Evolutionary conservation across 306 rosid genomes (phyloP).

Genomic region (Cucumis melo): DNA sequence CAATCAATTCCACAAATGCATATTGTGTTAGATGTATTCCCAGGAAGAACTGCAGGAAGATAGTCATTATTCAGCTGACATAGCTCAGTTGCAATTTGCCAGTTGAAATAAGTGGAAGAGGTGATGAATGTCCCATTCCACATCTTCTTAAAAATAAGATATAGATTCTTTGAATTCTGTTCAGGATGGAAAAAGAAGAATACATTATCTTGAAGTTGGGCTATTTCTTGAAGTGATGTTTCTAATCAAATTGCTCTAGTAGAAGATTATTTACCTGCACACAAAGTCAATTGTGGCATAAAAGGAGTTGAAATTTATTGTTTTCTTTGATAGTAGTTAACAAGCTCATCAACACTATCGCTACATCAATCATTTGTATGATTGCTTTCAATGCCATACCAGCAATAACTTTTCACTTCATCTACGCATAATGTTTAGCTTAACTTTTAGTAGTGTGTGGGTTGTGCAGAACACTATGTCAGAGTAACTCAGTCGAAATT

Average conservation of each 20-base stretch:
- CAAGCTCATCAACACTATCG: background rate
- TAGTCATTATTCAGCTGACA: too few relatives aligned
- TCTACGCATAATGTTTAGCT: background rate
- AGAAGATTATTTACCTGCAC: background rate
- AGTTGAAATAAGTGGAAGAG: background rate
- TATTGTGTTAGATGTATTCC: background rate
- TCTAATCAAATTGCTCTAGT: background rate
- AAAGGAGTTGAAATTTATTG: background rate
- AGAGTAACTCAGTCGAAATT: constrained; percentile 12
- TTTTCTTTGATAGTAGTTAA: background rate
- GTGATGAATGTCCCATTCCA: background rate
- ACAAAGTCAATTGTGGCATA: background rate
- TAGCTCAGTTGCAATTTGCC: background rate
- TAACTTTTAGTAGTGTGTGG: constrained; percentile 6
- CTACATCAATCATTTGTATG: background rate
- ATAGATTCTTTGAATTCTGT: background rate
- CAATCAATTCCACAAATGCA: background rate
- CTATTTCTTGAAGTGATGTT: too few relatives aligned
- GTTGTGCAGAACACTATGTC: constrained; percentile 20
- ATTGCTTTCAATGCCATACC: background rate
- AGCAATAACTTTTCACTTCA: background rate
- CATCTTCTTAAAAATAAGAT: background rate
- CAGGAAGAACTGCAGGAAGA: background rate
- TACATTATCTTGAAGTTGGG: too few relatives aligned
- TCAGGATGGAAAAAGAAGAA: background rate